phyloP scores from a whole-genome alignment of 345 rosid genomes.

The Noccaea caerulescens region DNA sequence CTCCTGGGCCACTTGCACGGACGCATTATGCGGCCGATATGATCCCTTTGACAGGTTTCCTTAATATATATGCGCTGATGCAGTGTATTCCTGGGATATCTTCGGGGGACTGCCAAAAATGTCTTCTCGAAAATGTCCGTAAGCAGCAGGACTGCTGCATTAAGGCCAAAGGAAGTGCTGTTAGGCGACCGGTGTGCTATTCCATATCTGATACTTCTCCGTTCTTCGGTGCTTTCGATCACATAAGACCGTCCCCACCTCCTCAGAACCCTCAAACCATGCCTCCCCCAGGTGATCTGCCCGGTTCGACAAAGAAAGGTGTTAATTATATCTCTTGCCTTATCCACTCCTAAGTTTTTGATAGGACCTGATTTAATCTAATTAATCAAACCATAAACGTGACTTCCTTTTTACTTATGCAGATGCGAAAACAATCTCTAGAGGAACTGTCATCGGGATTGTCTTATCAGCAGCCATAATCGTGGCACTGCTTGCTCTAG shows the following conservation, averaged over 20 bases:
- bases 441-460: not conserved
- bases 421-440: not conserved
- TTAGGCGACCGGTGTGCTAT: conserved; percentile 1
- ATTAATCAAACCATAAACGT: not conserved
- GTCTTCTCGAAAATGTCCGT: not conserved
- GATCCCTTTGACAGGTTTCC: not conserved
- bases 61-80: conserved; percentile 20
- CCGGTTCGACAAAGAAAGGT: not conserved
- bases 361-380: not conserved
- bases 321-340: not conserved
- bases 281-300: not conserved
- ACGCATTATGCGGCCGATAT: not conserved
- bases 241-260: not conserved
- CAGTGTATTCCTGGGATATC: conserved; percentile 26
- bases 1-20: not conserved
- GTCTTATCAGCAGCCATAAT: not conserved
- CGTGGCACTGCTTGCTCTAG: not conserved
- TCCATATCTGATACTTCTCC: not conserved
- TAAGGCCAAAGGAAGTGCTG: not conserved
- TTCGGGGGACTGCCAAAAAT: not conserved
- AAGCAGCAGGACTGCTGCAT: not conserved
- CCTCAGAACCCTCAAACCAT: not conserved
- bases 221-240: not conserved
- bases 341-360: not conserved
- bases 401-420: not conserved